phyloP scores from a whole-genome alignment of 208 protist genomes.

The Kentomonas sorsogonicus region DNA sequence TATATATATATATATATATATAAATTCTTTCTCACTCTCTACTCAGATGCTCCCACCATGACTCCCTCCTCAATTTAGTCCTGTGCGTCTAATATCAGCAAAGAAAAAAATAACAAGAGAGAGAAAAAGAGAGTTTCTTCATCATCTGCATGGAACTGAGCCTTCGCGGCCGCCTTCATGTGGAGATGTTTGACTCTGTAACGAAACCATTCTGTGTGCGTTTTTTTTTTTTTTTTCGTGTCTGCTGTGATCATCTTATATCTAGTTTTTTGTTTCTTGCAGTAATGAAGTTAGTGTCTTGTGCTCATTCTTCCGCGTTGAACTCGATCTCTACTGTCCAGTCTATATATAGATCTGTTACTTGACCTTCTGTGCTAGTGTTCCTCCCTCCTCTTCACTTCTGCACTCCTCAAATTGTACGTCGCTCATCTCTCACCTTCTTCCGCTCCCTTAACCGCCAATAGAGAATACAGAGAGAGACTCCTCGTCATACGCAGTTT shows the following conservation, averaged over 20 bases:
- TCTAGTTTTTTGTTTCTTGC: background rate
- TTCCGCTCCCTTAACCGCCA: too few species aligned
- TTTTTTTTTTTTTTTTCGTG: constrained; percentile 2
- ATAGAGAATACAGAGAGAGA: too few species aligned
- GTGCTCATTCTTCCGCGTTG: background rate
- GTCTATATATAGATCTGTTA: too few species aligned
- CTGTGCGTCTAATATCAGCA: too few species aligned
- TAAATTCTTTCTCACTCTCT: background rate
- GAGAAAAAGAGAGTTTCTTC: too few species aligned
- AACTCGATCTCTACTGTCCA: background rate
- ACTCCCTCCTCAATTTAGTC: too few species aligned
- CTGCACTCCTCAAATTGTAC: background rate
- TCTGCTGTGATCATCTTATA: background rate
- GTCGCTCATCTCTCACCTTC: background rate
- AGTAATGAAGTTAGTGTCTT: background rate
- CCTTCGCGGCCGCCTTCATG: too few species aligned
- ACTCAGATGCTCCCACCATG: too few species aligned
- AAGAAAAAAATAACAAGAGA: too few species aligned
- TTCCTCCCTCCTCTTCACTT: background rate
- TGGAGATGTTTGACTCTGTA: too few species aligned
- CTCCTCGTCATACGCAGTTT: too few species aligned
- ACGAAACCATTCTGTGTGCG: background rate
- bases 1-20: constrained; percentile 1
- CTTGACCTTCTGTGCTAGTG: background rate
- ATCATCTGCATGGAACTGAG: too few species aligned